A percentile compares a stretch with the other conserved stretches of the same genome.
phyloP scores from a whole-genome alignment of 1,284 basidiomycete species.

The Prillingera fragicola region DNA sequence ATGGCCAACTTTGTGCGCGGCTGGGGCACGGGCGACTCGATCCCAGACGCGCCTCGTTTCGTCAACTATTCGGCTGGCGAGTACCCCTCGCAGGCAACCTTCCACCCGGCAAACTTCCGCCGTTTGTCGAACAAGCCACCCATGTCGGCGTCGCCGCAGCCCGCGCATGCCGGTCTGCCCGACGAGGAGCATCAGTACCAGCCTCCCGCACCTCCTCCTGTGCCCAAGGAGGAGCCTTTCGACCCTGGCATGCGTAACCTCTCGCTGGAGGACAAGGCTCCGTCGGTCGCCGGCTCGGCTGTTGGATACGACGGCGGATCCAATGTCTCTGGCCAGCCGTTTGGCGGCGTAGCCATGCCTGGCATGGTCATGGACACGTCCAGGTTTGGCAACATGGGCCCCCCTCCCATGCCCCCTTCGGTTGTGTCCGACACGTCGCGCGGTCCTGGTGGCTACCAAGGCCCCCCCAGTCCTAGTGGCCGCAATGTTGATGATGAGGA shows the following conservation, averaged over 20 bases:
- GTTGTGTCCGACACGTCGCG: constrained; percentile 4
- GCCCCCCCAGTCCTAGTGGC: constrained; percentile 26
- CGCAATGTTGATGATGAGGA: constrained; percentile 51
- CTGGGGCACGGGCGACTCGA: constrained; percentile 75
- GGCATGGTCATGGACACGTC: constrained; percentile 28
- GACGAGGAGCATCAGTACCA: constrained; percentile 1
- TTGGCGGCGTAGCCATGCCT: constrained; percentile 43
- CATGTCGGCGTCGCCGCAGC: constrained; percentile 18
- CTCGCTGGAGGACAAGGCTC: too few relatives aligned
- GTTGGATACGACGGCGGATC: too few relatives aligned
- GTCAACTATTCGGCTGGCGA: constrained; percentile 57
- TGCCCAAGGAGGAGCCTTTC: neutral
- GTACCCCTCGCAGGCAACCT: constrained; percentile 40
- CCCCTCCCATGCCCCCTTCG: constrained; percentile 29
- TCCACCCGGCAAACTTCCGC: constrained; percentile 39
- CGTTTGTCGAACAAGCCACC: constrained; percentile 18
- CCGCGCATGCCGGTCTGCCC: neutral
- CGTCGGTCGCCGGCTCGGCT: too few relatives aligned
- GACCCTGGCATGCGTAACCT: constrained; percentile 6
- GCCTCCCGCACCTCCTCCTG: constrained; percentile 1
- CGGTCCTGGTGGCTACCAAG: too few relatives aligned
- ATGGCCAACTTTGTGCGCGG: constrained; percentile 77
- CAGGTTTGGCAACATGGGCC: constrained; percentile 22
- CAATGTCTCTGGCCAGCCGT: too few relatives aligned
- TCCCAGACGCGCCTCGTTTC: constrained; percentile 53